Evolutionary conservation across 2,329 filamentous ascomycete genomes (phyloP).

Genomic region (Botrytis deweyae): DNA sequence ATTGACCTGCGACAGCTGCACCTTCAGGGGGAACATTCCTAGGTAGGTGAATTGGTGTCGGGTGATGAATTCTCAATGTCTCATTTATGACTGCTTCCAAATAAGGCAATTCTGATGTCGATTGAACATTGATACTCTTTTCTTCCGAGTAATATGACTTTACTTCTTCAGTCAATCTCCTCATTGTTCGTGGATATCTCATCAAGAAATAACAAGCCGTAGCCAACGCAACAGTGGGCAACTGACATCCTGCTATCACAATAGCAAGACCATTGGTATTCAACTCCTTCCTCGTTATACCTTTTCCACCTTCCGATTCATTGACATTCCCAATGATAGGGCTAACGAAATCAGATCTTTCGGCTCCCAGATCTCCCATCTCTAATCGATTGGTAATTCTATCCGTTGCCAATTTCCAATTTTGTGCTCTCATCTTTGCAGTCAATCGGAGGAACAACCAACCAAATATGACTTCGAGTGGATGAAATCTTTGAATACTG

Average conservation of each 20-base stretch:
- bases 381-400: conserved; percentile 27
- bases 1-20: conserved; percentile 18
- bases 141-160: conserved; percentile 41
- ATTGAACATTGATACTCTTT: conserved; percentile 42
- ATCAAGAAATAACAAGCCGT: conserved; percentile 32
- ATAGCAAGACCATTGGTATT: conserved; percentile 16
- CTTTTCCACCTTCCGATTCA: conserved; percentile 23
- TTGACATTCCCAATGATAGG: conserved; percentile 30
- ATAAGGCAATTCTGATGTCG: conserved; percentile 10
- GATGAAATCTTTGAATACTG: conserved; percentile 26
- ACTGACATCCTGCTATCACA: conserved; percentile 25
- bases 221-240: conserved; percentile 24
- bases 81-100: conserved; percentile 20
- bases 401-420: conserved; percentile 25
- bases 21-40: conserved; percentile 15
- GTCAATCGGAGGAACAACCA: conserved; percentile 19
- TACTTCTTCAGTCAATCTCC: conserved; percentile 43
- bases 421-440: conserved; percentile 21
- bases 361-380: conserved; percentile 26
- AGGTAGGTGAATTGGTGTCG: conserved; percentile 12
- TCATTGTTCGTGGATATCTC: conserved; percentile 37
- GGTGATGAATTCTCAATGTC: conserved; percentile 23
- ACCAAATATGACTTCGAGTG: conserved; percentile 16
- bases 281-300: conserved; percentile 25
- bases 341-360: conserved; percentile 41